A percentile compares a stretch with the other conserved stretches of the same genome.
Conservation (phyloP, 2,329 filamentous ascomycete species). For the Verticillium nubilum region DNA sequence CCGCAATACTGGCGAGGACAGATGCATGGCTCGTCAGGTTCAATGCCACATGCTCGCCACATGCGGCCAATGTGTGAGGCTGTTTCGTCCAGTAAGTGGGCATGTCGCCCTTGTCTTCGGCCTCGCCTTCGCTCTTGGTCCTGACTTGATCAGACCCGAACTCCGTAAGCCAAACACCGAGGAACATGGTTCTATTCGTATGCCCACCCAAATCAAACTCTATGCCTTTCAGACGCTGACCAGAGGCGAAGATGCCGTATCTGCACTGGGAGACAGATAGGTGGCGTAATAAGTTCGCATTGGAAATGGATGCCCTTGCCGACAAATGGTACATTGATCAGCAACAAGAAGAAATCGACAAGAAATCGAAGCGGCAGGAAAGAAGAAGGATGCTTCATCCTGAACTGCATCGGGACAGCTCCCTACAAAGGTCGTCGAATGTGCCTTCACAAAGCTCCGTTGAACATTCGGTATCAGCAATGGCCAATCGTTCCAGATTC, state of each 20-base stretch:
- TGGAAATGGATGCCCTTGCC: constrained; percentile 9
- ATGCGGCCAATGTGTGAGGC: constrained; percentile 27
- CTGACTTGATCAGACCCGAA: not conserved
- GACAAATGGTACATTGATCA: constrained; percentile 18
- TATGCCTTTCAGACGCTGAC: not conserved
- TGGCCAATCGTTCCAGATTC: too few relatives aligned
- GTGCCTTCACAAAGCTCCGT: too few relatives aligned
- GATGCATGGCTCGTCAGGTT: constrained; percentile 17
- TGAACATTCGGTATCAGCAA: too few relatives aligned
- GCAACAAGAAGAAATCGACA: not conserved
- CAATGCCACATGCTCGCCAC: constrained; percentile 25
- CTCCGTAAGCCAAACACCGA: constrained; percentile 5
- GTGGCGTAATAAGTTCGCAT: constrained; percentile 14
- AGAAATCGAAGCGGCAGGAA: not conserved
- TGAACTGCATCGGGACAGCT: not conserved
- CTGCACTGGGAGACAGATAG: constrained; percentile 35
- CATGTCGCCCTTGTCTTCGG: not conserved
- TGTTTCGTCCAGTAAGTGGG: constrained; percentile 20
- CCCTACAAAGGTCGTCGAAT: constrained; percentile 9
- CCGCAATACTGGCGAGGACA: constrained; percentile 29
- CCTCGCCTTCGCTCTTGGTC: not conserved
- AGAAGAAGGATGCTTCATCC: not conserved
- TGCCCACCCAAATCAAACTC: not conserved
- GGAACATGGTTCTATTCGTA: constrained; percentile 25
- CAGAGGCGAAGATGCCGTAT: constrained; percentile 28